Percentiles rank a stretch among this genome's conserved stretches.
Evolutionary conservation across 495 filamentous ascomycete genomes (phyloP).

Genomic region (Talaromyces liani): DNA sequence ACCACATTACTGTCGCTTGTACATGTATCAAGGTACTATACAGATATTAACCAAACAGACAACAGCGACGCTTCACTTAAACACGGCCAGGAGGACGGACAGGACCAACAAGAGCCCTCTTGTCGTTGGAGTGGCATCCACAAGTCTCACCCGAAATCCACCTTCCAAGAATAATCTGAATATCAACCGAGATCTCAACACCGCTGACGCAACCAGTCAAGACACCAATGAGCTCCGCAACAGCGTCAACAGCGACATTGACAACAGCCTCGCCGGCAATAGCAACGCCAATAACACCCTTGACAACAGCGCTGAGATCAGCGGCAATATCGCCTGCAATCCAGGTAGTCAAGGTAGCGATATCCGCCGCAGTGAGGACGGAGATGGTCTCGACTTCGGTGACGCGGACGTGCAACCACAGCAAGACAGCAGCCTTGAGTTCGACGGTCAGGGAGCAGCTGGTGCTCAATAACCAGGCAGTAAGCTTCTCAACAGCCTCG

Average conservation of each 20-base stretch:
- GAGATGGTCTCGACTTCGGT: conserved; percentile 24
- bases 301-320: conserved; percentile 29
- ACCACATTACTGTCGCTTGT: not conserved
- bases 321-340: conserved; percentile 17
- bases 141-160: conserved; percentile 34
- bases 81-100: not conserved
- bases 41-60: not conserved
- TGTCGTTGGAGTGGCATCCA: not conserved
- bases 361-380: conserved; percentile 13
- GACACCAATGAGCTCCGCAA: conserved; percentile 36
- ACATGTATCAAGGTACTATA: not conserved
- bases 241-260: conserved; percentile 25
- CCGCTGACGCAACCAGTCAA: conserved; percentile 22
- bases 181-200: conserved; percentile 23
- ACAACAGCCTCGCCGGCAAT: conserved; percentile 29
- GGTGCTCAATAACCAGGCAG: conserved; percentile 31
- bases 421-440: conserved; percentile 33
- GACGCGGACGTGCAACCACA: conserved; percentile 33
- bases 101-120: not conserved
- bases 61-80: not conserved
- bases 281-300: conserved; percentile 27
- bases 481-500: conserved; percentile 26
- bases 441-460: conserved; percentile 32
- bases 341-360: conserved; percentile 8
- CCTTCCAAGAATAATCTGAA: conserved; percentile 28